Evolutionary conservation across 495 filamentous ascomycete genomes (phyloP).

Genomic region (Tuber aestivum): DNA sequence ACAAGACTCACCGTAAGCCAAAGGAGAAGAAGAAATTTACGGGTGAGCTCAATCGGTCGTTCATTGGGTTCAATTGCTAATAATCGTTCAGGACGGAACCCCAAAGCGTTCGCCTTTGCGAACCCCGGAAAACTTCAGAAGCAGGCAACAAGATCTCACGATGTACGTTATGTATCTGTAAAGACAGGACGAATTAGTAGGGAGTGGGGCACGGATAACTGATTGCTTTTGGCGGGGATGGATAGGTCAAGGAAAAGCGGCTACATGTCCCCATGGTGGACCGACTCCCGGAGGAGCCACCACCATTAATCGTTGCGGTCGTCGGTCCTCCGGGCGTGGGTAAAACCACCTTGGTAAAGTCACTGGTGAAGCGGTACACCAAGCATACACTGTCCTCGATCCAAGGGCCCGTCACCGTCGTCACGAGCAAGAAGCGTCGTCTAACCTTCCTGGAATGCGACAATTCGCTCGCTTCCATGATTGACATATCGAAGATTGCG

Average conservation of each 20-base stretch:
- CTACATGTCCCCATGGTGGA: constrained; percentile 92
- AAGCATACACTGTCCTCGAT: constrained; percentile 89
- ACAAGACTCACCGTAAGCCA: constrained; percentile 74
- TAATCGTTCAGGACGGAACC: constrained; percentile 61
- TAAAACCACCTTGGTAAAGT: constrained; percentile 78
- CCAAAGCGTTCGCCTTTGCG: constrained; percentile 84
- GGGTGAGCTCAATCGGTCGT: constrained; percentile 46
- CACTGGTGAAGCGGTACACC: constrained; percentile 84
- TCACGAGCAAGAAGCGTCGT: constrained; percentile 86
- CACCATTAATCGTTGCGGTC: constrained; percentile 81
- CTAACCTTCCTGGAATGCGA: constrained; percentile 96
- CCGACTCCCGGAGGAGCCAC: constrained; percentile 89
- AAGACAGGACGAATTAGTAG: neutral
- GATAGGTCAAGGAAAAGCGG: constrained; percentile 83
- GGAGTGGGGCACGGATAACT: neutral
- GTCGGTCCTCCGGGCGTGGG: constrained; percentile 87
- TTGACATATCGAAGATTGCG: constrained; percentile 91
- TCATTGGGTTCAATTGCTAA: constrained; percentile 16
- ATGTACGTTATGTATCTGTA: constrained; percentile 59
- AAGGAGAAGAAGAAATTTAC: constrained; percentile 86
- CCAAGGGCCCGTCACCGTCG: constrained; percentile 84
- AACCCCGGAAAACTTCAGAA: constrained; percentile 79
- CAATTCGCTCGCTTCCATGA: constrained; percentile 87
- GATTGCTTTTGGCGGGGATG: constrained; percentile 10
- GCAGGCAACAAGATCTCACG: constrained; percentile 79